Conservation (phyloP, 2,329 filamentous ascomycete genomes). For the Ampelomyces quisqualis region DNA sequence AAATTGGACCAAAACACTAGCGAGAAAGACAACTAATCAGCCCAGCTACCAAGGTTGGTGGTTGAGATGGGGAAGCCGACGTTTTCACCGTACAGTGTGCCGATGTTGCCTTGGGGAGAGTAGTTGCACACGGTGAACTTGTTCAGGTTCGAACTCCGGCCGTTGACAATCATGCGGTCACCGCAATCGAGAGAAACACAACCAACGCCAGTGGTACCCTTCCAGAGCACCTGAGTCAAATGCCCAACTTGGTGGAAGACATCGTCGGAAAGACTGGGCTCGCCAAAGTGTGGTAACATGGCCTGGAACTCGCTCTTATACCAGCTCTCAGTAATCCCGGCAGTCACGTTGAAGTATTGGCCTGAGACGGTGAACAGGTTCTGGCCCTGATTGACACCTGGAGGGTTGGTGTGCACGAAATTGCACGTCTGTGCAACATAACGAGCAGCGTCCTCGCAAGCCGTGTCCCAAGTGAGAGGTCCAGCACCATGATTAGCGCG, state of each 20-base stretch:
- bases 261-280: slow-evolving; percentile 54
- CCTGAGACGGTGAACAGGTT: slow-evolving; percentile 76
- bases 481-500: slow-evolving; percentile 76
- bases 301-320: slow-evolving; percentile 77
- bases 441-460: slow-evolving; percentile 58
- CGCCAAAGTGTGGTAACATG: slow-evolving; percentile 60
- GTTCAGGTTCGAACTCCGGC: slow-evolving; percentile 21
- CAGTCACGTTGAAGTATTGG: slow-evolving; percentile 58
- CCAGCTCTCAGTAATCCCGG: slow-evolving; percentile 78
- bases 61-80: slow-evolving; percentile 46
- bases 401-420: slow-evolving; percentile 62
- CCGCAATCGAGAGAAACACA: slow-evolving; percentile 39
- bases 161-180: slow-evolving; percentile 25
- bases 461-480: slow-evolving; percentile 67
- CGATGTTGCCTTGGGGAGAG: slow-evolving; percentile 63
- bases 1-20: slow-evolving; percentile 2
- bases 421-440: slow-evolving; percentile 71
- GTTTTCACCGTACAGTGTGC: slow-evolving; percentile 55
- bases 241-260: slow-evolving; percentile 39
- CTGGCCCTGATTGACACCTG: slow-evolving; percentile 70
- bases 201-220: slow-evolving; percentile 40
- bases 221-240: slow-evolving; percentile 44
- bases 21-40: slow-evolving; percentile 23
- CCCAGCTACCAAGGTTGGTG: slow-evolving; percentile 28
- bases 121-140: slow-evolving; percentile 83